phyloP scores from a whole-genome alignment of 2,329 filamentous ascomycete genomes.

The Cordyceps pruinosa region DNA sequence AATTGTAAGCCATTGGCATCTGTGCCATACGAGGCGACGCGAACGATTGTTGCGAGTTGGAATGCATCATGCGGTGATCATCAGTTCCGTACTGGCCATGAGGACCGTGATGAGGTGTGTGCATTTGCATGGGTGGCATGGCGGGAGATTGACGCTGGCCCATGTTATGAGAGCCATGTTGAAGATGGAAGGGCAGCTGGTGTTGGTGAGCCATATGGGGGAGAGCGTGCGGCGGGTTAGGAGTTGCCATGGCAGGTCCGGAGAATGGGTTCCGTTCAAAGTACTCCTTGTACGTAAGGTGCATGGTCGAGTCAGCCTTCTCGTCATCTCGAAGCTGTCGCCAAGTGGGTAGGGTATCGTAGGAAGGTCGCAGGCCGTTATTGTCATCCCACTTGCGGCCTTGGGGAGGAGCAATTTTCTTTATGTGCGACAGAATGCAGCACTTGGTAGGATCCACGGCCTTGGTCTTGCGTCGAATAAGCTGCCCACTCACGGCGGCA shows the following conservation, averaged over 20 bases:
- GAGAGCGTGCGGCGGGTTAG: conserved; percentile 61
- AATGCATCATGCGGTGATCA: conserved; percentile 83
- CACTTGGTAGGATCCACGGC: conserved; percentile 66
- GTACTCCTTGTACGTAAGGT: conserved; percentile 65
- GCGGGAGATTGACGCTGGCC: conserved; percentile 64
- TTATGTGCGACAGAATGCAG: conserved; percentile 46
- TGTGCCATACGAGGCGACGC: conserved; percentile 74
- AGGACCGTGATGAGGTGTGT: conserved; percentile 63
- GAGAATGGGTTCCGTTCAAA: conserved; percentile 63
- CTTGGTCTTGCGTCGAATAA: conserved; percentile 66
- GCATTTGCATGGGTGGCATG: conserved; percentile 71
- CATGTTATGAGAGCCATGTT: conserved; percentile 62
- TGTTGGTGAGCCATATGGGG: conserved; percentile 75
- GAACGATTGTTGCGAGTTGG: conserved; percentile 75
- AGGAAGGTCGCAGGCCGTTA: conserved; percentile 76
- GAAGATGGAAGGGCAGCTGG: conserved; percentile 76
- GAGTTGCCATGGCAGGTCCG: conserved; percentile 55
- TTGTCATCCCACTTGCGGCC: conserved; percentile 64
- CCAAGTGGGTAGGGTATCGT: conserved; percentile 82
- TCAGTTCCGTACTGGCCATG: conserved; percentile 66
- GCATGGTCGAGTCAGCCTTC: conserved; percentile 57
- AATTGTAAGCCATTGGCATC: conserved; percentile 62
- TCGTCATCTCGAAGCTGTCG: conserved; percentile 65
- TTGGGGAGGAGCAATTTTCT: conserved; percentile 45
- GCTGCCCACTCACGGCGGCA: conserved; percentile 31